These are phyloP conservation scores for Teratosphaeria epicoccoides DNA, from an alignment of 2,329 filamentous ascomycete species.

Conservation along the genomic window DNA sequence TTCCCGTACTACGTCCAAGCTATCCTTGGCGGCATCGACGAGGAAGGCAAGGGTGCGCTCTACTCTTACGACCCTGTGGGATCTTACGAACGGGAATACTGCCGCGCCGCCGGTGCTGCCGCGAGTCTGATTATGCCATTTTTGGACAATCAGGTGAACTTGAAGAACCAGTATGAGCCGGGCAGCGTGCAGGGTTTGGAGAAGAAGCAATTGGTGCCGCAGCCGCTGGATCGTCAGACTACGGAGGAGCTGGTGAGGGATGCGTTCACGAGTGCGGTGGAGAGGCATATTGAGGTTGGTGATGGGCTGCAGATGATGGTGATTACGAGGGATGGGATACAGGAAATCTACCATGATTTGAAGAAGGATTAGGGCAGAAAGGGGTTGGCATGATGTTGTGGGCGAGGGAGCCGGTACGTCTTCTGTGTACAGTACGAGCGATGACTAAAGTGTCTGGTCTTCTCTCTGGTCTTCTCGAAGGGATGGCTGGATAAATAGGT, in stretches of 20 bases:
- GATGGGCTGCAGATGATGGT: conserved; percentile 93
- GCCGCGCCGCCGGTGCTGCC: conserved; percentile 81
- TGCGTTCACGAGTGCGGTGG: conserved; percentile 94
- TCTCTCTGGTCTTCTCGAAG: neutral
- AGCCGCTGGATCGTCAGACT: conserved; percentile 58
- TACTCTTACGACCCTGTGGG: conserved; percentile 98
- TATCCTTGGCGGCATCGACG: conserved; percentile 86
- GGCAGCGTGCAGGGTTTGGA: conserved; percentile 75
- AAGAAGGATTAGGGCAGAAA: conserved; percentile 64
- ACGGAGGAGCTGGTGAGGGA: conserved; percentile 88
- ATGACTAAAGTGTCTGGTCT: neutral
- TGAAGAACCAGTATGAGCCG: conserved; percentile 95
- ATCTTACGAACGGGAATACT: conserved; percentile 95
- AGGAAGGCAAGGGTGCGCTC: conserved; percentile 84
- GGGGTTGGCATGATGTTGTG: neutral
- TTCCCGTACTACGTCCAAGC: conserved; percentile 98
- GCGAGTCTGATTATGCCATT: conserved; percentile 94
- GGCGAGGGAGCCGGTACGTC: neutral
- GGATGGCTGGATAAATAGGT: neutral
- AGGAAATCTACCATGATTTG: conserved; percentile 72
- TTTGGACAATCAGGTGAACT: conserved; percentile 98
- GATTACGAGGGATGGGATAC: conserved; percentile 76
- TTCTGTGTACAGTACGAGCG: neutral
- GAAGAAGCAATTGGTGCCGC: conserved; percentile 57
- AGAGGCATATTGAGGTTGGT: conserved; percentile 98